Evolutionary conservation across 2,329 filamentous ascomycete species (phyloP).

Genomic region (Tolypocladium pustulatum): DNA sequence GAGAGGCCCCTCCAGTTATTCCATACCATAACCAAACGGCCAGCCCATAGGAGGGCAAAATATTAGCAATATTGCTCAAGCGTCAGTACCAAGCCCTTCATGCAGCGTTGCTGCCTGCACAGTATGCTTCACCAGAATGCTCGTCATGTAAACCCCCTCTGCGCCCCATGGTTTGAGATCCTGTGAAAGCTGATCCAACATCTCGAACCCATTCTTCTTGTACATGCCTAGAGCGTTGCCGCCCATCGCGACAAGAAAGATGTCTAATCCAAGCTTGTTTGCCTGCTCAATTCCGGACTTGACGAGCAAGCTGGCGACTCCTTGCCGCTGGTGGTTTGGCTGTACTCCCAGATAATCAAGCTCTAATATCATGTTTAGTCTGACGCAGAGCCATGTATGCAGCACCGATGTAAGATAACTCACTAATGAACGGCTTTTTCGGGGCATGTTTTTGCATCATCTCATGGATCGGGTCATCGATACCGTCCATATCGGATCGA

Average conservation of each 20-base stretch:
- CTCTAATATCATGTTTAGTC: neutral
- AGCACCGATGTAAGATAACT: neutral
- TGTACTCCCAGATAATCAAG: neutral
- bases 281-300: neutral
- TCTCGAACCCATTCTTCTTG: neutral
- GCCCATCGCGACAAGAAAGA: neutral
- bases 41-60: too few species aligned
- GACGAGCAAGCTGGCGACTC: neutral
- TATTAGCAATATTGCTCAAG: neutral
- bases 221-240: neutral
- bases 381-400: neutral
- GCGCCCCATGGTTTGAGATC: neutral
- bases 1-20: too few species aligned
- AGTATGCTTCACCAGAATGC: neutral
- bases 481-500: neutral
- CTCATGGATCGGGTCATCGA: neutral
- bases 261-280: neutral
- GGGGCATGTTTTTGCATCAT: neutral
- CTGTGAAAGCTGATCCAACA: neutral
- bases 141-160: neutral
- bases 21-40: too few species aligned
- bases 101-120: fast-evolving
- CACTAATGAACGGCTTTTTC: neutral
- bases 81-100: neutral
- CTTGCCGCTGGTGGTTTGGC: neutral